Percentiles rank a stretch among this genome's conserved stretches.
Evolutionary conservation across 2,329 filamentous ascomycete genomes (phyloP).

Genomic region (Trichoderma semiorbis): DNA sequence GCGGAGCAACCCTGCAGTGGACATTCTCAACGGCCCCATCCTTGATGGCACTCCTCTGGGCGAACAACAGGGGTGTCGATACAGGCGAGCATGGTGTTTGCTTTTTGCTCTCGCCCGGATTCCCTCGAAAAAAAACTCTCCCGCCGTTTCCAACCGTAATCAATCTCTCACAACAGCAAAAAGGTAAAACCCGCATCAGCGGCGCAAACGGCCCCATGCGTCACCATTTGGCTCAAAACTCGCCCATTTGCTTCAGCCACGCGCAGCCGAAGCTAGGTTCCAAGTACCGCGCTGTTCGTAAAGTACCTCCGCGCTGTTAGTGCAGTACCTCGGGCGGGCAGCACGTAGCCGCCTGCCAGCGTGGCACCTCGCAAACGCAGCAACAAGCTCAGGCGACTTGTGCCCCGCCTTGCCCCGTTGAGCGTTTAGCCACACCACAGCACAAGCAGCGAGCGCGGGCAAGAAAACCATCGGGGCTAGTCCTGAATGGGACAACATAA

Average conservation of each 20-base stretch:
- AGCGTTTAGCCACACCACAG: constrained; percentile 8
- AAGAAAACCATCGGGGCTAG: background rate
- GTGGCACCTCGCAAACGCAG: constrained; percentile 8
- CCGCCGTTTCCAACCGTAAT: background rate
- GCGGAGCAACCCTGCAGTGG: constrained; percentile 3
- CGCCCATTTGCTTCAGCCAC: background rate
- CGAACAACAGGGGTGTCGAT: background rate
- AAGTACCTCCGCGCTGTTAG: background rate
- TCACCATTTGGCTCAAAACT: too few species aligned
- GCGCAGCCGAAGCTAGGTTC: background rate
- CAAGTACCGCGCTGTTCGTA: background rate
- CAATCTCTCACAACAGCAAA: background rate
- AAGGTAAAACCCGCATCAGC: constrained; percentile 1
- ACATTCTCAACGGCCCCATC: background rate
- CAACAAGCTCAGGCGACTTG: constrained; percentile 2
- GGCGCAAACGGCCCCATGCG: background rate
- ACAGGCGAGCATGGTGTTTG: background rate
- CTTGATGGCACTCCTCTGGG: background rate
- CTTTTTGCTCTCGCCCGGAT: background rate
- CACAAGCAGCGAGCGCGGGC: background rate
- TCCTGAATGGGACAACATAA: constrained; percentile 19
- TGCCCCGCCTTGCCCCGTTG: background rate
- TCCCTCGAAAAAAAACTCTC: background rate
- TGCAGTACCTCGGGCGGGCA: background rate
- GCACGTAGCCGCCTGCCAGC: background rate